Conservation (phyloP, 179 eudicot species). For the Silene coronaria region DNA sequence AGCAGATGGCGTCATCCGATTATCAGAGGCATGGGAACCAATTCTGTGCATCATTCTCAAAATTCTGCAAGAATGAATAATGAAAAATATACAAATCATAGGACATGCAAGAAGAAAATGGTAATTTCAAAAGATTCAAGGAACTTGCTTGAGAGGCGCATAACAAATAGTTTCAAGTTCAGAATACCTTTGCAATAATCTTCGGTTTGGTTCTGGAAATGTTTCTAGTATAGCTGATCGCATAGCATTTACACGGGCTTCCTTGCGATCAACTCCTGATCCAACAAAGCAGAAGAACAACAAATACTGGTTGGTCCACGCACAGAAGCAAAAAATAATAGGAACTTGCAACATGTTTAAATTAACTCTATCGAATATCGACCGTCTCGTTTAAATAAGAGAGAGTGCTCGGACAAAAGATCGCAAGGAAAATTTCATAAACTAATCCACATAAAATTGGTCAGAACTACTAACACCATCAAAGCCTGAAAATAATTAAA, state of each 20-base stretch:
- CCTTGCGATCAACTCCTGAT: constrained; percentile 75
- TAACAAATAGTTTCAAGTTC: neutral
- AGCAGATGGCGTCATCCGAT: constrained; percentile 91
- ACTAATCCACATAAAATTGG: neutral
- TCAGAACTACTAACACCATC: neutral
- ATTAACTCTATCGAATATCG: neutral
- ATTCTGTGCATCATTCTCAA: constrained; percentile 92
- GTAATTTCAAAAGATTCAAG: neutral
- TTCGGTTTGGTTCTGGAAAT: constrained; percentile 93
- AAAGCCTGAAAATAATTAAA: neutral
- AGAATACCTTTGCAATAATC: constrained; percentile 75
- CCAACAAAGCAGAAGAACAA: constrained; percentile 20
- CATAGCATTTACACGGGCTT: constrained; percentile 72
- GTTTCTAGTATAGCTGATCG: constrained; percentile 79
- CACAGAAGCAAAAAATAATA: neutral
- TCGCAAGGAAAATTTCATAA: neutral
- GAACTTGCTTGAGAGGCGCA: neutral
- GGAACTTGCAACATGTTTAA: neutral
- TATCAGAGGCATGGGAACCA: constrained; percentile 67
- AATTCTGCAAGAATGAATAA: constrained; percentile 43
- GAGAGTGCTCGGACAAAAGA: neutral
- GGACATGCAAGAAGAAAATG: neutral
- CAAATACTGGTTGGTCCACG: constrained; percentile 2
- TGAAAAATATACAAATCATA: neutral
- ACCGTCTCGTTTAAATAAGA: neutral